Evolutionary conservation across 2,329 filamentous ascomycete species (phyloP), one percentile per base, ranked within the genome.

Genomic region (Cercospora sesami): DNA sequence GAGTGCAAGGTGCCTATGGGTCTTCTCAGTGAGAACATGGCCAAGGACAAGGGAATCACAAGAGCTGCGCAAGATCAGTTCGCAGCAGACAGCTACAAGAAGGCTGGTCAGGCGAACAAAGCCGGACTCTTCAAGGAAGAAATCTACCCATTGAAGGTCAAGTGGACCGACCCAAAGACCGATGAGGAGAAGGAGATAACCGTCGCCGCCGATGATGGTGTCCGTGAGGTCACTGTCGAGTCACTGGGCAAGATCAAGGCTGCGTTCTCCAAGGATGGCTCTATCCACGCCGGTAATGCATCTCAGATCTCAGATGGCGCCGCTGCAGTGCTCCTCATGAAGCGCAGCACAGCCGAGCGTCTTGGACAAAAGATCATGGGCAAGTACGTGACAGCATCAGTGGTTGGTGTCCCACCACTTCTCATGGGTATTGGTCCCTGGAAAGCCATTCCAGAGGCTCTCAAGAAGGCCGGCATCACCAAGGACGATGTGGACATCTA

Each of bases 1-100:
- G 96, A 97, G 86, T 99, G 95, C 89, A 97, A 96, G 84, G 94
- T 98, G 3, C 90, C 93, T 79, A 98, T 98, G 95, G 94, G 94
- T 75, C 87, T 93, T 10, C 85, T 98, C 60, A 97, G 93, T 30
- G 95, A 99, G 82, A 82, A 94, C 77, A 97, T 98, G 94, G 95
- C 94, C 74, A 91, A 93, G 82, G 93, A 93, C 79, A 88, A 90
- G 76, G 85, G 86, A 68, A 87, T 98, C 77, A 77, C 83, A 66
- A 90, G 95, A 69, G 82, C 85, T 10, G 83, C 86, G 63, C 95
- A 98, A 82, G 95, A 99, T 79, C 87, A 88, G n/a, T 99, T 98
- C 80, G 95, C 95, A 14, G 94, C 94, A n/a, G 82, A 85, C 3
- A 96, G 93, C 48, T 98, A 96, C 86, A 90, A 93, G 74, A 98